Percentiles rank a stretch among this genome's conserved stretches.
Conservation (phyloP, 164 flowering plant genomes). For the Kingdonia uniflora region DNA sequence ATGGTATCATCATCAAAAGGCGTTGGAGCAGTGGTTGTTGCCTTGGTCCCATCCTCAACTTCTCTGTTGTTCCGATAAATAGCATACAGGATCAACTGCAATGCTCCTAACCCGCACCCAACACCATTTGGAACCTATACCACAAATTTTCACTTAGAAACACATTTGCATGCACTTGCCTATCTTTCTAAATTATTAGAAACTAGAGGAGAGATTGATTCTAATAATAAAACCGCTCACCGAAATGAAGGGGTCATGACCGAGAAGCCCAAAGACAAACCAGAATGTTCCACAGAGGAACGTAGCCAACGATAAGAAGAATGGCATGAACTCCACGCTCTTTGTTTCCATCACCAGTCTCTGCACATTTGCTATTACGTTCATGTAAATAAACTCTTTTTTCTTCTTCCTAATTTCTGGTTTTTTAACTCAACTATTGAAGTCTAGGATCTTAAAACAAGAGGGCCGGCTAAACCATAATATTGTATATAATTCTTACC, state of each 20-base stretch:
- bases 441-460: too few species aligned
- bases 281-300: conserved; percentile 46
- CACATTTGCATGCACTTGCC: not conserved
- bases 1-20: not conserved
- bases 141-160: not conserved
- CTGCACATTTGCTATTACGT: too few species aligned
- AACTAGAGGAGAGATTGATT: not conserved
- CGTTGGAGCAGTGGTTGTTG: too few species aligned
- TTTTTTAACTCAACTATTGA: too few species aligned
- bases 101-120: too few species aligned
- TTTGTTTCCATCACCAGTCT: conserved; percentile 43
- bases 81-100: too few species aligned
- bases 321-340: conserved; percentile 60
- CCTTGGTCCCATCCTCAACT: not conserved
- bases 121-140: conserved; percentile 65
- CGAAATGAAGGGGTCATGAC: conserved; percentile 34
- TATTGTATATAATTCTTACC: too few species aligned
- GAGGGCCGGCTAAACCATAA: too few species aligned
- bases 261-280: conserved; percentile 43
- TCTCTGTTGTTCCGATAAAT: conserved; percentile 28
- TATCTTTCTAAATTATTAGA: not conserved
- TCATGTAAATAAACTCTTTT: too few species aligned
- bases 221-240: conserved; percentile 18
- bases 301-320: conserved; percentile 36
- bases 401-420: too few species aligned